These are phyloP conservation scores for Solanum medicagineum DNA, from an alignment of 257 asterid genomes.

Conservation along the genomic window DNA sequence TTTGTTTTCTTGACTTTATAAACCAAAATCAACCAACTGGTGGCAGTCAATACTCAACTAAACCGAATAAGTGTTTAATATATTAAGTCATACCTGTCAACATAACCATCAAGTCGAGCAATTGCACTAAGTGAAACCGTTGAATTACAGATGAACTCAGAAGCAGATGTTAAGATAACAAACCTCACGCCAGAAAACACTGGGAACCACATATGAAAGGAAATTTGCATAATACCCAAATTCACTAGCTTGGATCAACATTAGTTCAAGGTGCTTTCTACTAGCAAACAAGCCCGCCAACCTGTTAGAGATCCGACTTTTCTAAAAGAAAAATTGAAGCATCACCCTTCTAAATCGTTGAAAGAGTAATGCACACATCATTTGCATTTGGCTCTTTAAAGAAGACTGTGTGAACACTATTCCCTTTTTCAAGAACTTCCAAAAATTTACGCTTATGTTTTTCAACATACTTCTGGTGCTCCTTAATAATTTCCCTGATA, in stretches of 20 bases:
- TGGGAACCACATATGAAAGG: neutral
- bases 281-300: neutral
- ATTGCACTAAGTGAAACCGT: neutral
- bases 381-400: neutral
- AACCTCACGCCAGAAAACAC: neutral
- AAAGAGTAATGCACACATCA: neutral
- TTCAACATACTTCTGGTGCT: neutral
- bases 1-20: neutral
- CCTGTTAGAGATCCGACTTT: neutral
- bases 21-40: neutral
- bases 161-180: neutral
- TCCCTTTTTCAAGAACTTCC: neutral
- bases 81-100: neutral
- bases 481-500: neutral
- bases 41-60: neutral
- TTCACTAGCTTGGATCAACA: neutral
- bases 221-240: neutral
- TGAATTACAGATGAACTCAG: neutral
- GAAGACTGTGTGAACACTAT: neutral
- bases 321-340: neutral
- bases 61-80: neutral
- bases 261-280: neutral
- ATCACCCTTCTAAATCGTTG: neutral
- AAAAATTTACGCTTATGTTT: neutral
- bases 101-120: neutral